A percentile compares a stretch with the other conserved stretches of the same genome.
Conservation (phyloP, 2,329 filamentous ascomycete species). For the Ophiostoma fasciatum region DNA sequence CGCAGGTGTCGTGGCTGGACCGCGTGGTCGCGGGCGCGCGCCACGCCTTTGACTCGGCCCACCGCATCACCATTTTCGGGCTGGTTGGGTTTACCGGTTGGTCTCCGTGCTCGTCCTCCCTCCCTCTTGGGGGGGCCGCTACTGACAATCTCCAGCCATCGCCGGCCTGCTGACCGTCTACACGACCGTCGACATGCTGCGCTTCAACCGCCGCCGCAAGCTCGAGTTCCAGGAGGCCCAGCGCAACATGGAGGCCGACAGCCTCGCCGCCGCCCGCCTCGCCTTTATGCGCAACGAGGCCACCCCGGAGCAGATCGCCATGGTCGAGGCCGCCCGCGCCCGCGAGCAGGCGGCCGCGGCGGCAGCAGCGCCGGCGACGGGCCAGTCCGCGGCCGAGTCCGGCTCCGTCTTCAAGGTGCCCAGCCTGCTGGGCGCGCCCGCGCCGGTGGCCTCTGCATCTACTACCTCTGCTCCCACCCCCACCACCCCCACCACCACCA, state of each 20-base stretch:
- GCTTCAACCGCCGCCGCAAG: conserved; percentile 44
- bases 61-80: conserved; percentile 38
- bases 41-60: conserved; percentile 38
- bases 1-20: conserved; percentile 38
- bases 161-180: conserved; percentile 41
- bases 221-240: conserved; percentile 43
- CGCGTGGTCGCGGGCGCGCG: conserved; percentile 31
- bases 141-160: conserved; percentile 24
- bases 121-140: not conserved
- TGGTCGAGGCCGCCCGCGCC: conserved; percentile 42
- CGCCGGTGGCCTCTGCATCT: conserved; percentile 10
- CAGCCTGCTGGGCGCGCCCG: conserved; percentile 32
- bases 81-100: conserved; percentile 43
- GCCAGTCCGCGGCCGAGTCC: conserved; percentile 8
- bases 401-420: conserved; percentile 28
- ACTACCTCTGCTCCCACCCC: too few species aligned
- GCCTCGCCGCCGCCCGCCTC: conserved; percentile 40
- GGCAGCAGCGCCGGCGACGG: conserved; percentile 15
- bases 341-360: conserved; percentile 14
- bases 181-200: conserved; percentile 46
- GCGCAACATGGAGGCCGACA: conserved; percentile 36
- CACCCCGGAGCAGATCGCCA: conserved; percentile 37
- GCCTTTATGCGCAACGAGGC: conserved; percentile 45
- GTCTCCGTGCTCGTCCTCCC: conserved; percentile 9
- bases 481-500: too few species aligned